Percentiles rank a stretch among this genome's conserved stretches.
These are phyloP conservation scores for Rhizopus arrhizus DNA, from an alignment of 371 early-diverging fungal species.

Conservation along the genomic window DNA sequence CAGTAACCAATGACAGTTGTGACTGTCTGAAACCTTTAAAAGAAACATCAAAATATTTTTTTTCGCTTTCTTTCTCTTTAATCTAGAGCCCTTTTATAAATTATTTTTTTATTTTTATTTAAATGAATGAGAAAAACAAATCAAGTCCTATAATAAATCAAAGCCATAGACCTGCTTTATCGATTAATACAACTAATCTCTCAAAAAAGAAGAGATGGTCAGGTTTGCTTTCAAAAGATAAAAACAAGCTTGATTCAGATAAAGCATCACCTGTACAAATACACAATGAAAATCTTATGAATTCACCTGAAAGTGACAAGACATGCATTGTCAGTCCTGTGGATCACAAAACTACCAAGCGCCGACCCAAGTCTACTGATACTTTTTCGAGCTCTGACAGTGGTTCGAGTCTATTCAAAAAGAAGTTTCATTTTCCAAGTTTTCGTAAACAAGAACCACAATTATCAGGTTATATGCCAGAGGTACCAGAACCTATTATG, in stretches of 20 bases:
- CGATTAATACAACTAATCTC: not conserved
- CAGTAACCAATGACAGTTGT: not conserved
- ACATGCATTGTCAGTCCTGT: not conserved
- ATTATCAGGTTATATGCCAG: slow-evolving; percentile 2
- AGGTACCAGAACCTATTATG: slow-evolving; percentile 20
- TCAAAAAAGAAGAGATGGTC: slow-evolving; percentile 5
- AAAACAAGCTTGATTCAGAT: not conserved
- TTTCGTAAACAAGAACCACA: slow-evolving; percentile 1
- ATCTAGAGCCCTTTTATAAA: not conserved
- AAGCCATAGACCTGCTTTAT: not conserved
- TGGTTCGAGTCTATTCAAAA: not conserved
- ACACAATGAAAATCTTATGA: not conserved
- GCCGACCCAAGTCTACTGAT: not conserved
- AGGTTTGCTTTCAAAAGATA: not conserved
- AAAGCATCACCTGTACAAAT: not conserved
- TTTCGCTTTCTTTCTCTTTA: not conserved
- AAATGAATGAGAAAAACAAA: not conserved
- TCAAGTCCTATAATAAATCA: not conserved
- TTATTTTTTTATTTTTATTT: not conserved
- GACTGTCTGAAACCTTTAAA: slow-evolving; percentile 1
- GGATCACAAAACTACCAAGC: not conserved
- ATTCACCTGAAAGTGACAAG: slow-evolving; percentile 2
- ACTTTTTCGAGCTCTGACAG: not conserved
- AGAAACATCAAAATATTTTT: not conserved
- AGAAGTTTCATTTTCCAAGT: slow-evolving; percentile 12